Conservation (phyloP, 1,284 basidiomycete genomes). For the Heterobasidion occidentale region DNA sequence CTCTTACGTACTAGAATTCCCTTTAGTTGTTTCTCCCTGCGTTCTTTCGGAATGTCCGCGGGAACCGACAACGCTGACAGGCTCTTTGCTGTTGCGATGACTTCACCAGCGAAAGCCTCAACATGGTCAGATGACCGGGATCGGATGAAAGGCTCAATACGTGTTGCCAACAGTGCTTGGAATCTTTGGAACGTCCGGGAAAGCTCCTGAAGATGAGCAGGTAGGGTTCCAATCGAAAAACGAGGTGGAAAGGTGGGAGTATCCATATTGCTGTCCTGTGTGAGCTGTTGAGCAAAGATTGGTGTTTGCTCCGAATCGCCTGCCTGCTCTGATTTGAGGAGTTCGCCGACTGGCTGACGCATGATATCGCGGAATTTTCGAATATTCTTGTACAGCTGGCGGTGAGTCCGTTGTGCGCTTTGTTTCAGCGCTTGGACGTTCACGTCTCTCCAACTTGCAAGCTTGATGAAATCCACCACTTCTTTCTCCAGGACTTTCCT, state of each 20-base stretch:
- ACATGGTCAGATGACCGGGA: conserved; percentile 32
- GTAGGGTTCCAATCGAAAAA: conserved; percentile 6
- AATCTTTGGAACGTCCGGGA: conserved; percentile 42
- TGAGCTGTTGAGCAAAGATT: background rate
- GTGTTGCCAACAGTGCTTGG: conserved; percentile 29
- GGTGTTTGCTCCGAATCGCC: conserved; percentile 25
- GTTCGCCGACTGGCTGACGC: conserved; percentile 56
- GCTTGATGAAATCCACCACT: conserved; percentile 80
- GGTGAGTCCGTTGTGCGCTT: conserved; percentile 88
- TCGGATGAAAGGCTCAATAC: conserved; percentile 35
- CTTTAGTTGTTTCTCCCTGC: conserved; percentile 70
- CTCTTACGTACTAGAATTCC: conserved; percentile 78
- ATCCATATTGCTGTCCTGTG: background rate
- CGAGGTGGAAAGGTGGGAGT: conserved; percentile 7
- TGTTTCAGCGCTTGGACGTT: conserved; percentile 93
- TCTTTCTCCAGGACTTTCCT: conserved; percentile 72
- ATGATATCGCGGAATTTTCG: conserved; percentile 90
- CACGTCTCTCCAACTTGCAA: conserved; percentile 98
- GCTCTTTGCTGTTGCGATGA: conserved; percentile 62
- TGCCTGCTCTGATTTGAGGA: conserved; percentile 31
- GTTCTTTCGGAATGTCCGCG: conserved; percentile 40
- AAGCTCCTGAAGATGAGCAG: conserved; percentile 34
- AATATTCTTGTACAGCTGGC: conserved; percentile 86
- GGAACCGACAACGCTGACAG: conserved; percentile 53
- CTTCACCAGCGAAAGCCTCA: conserved; percentile 65